phyloP scores from a whole-genome alignment of 2,329 filamentous ascomycete species.

The Fusarium sublunatum region DNA sequence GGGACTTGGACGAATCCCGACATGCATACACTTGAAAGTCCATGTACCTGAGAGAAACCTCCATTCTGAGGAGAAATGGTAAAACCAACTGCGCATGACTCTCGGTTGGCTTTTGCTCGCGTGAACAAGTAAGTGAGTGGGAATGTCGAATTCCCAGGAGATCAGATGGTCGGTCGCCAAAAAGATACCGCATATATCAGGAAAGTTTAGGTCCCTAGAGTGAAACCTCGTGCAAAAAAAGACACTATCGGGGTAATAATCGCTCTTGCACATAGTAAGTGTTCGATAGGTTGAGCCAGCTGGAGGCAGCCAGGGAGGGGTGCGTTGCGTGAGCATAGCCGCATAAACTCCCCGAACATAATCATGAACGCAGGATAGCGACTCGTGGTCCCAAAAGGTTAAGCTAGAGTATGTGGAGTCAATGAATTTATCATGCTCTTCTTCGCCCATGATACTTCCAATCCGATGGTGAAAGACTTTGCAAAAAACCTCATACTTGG shows the following conservation, averaged over 20 bases:
- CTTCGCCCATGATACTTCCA: not conserved
- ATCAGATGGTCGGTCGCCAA: not conserved
- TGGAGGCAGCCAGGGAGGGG: slow-evolving; percentile 6
- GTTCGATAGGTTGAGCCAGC: not conserved
- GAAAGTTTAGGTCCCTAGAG: not conserved
- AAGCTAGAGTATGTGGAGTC: not conserved
- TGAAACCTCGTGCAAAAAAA: not conserved
- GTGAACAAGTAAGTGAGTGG: not conserved
- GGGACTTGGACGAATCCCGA: not conserved
- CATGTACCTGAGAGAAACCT: not conserved
- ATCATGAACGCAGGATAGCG: slow-evolving; percentile 4
- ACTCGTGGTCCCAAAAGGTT: not conserved
- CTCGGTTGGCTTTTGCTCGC: not conserved
- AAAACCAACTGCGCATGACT: not conserved
- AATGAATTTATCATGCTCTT: not conserved
- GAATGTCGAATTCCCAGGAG: not conserved
- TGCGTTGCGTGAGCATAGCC: slow-evolving; percentile 12
- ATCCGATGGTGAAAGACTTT: not conserved
- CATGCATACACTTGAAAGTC: too few relatives aligned
- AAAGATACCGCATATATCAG: not conserved
- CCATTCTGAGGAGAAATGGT: not conserved
- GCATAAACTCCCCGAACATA: slow-evolving; percentile 18
- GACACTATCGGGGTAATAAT: not conserved
- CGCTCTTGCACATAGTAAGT: too few relatives aligned
- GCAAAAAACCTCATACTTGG: not conserved